phyloP scores from a whole-genome alignment of 148 eudicot genomes.

The Camellia sinensis region DNA sequence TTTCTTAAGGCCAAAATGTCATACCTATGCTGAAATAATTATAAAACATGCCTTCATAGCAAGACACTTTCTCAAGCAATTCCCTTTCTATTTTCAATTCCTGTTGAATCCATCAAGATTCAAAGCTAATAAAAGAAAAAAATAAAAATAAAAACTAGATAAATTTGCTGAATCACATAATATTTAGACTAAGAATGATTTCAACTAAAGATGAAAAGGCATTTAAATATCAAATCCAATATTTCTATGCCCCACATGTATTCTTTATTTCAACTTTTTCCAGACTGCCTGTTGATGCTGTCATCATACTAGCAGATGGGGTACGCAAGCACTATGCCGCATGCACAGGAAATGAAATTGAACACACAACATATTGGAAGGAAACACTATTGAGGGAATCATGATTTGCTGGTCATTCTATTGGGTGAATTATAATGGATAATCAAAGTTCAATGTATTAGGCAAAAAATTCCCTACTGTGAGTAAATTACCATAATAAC shows the following conservation, averaged over 20 bases:
- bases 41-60: conserved; percentile 87
- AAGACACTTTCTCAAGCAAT: conserved; percentile 68
- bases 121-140: not conserved
- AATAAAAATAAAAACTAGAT: not conserved
- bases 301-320: not conserved
- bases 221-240: not conserved
- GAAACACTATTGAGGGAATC: not conserved
- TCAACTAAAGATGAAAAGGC: not conserved
- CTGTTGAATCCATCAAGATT: conserved; percentile 37
- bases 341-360: not conserved
- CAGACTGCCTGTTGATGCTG: not conserved
- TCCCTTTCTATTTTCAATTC: conserved; percentile 51
- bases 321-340: not conserved
- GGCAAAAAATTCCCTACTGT: not conserved
- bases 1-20: conserved; percentile 15
- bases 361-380: not conserved
- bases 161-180: not conserved
- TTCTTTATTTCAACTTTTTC: not conserved
- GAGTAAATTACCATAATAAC: not conserved
- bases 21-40: conserved; percentile 94
- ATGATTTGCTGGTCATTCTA: not conserved
- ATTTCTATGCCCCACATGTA: not conserved
- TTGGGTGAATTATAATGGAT: not conserved
- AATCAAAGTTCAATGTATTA: not conserved
- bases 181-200: not conserved